These are phyloP conservation scores for Globisporangium okanoganense DNA, from an alignment of 352 stramenopile species.

Conservation along the genomic window DNA sequence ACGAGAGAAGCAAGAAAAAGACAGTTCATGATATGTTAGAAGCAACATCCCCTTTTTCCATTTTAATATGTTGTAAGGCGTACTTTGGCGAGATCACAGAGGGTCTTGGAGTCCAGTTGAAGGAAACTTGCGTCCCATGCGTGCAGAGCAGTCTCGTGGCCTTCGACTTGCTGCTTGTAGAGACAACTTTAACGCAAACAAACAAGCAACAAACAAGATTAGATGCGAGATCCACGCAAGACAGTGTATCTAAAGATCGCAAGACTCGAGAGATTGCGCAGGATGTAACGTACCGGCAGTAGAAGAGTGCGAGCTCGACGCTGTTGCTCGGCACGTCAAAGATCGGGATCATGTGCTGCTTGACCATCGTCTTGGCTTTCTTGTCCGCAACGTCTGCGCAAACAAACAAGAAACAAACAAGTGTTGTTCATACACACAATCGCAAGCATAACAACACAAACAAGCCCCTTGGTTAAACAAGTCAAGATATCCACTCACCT, in stretches of 20 bases:
- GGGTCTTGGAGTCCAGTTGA: conserved; percentile 68
- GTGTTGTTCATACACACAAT: not conserved
- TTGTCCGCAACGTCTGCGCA: conserved; percentile 43
- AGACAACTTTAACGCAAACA: conserved; percentile 37
- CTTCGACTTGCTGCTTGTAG: conserved; percentile 77
- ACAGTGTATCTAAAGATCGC: not conserved
- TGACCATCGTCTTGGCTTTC: conserved; percentile 43
- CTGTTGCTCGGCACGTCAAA: conserved; percentile 70
- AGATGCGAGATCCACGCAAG: not conserved
- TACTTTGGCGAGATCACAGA: conserved; percentile 76
- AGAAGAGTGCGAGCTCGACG: conserved; percentile 66
- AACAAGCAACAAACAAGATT: not conserved
- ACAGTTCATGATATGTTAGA: not conserved
- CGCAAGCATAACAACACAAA: not conserved
- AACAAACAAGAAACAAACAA: not conserved
- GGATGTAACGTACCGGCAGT: conserved; percentile 44
- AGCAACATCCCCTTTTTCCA: not conserved
- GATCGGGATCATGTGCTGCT: conserved; percentile 72
- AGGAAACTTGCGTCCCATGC: conserved; percentile 71
- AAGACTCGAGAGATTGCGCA: not conserved
- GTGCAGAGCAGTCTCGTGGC: conserved; percentile 42
- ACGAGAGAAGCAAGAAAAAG: not conserved
- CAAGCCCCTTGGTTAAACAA: not conserved
- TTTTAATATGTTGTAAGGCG: not conserved
- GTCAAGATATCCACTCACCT: conserved; percentile 21